phyloP scores from a whole-genome alignment of 2,329 filamentous ascomycete species.

The Neobulgaria alba region DNA sequence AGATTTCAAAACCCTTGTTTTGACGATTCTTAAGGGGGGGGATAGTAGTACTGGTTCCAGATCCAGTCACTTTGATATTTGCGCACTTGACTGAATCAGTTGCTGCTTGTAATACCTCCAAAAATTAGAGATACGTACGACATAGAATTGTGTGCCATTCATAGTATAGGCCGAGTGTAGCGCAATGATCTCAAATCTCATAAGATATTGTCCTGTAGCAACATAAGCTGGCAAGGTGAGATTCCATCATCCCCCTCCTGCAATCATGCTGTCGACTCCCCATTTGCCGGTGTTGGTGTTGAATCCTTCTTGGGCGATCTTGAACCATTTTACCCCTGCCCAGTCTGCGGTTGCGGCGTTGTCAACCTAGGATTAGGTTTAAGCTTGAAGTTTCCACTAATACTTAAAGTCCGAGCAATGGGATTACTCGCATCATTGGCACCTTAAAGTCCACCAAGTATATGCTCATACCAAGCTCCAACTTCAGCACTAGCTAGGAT shows the following conservation, averaged over 20 bases:
- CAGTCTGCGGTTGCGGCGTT: constrained; percentile 27
- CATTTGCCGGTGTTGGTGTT: constrained; percentile 16
- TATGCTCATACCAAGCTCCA: constrained; percentile 40
- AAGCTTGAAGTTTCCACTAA: neutral
- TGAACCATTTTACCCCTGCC: constrained; percentile 28
- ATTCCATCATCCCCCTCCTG: constrained; percentile 35
- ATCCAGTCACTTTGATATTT: constrained; percentile 39
- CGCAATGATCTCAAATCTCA: constrained; percentile 43
- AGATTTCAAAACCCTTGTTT: no score
- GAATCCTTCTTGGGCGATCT: constrained; percentile 39
- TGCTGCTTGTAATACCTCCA: constrained; percentile 22
- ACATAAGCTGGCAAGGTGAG: constrained; percentile 44
- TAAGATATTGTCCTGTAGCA: constrained; percentile 44
- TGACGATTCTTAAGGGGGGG: no score
- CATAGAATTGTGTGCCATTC: constrained; percentile 22
- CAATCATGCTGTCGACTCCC: constrained; percentile 23
- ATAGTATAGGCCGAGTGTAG: constrained; percentile 39
- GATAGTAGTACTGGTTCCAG: constrained; percentile 34
- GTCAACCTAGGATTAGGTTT: constrained; percentile 27
- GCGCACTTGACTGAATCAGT: constrained; percentile 29
- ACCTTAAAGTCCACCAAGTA: constrained; percentile 40
- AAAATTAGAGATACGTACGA: constrained; percentile 29
- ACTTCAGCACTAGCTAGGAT: constrained; percentile 41
- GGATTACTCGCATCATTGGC: constrained; percentile 38
- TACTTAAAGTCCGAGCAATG: constrained; percentile 37